Evolutionary conservation across 1,139 yeast species (phyloP).

Genomic region (Tardiomyces blankii): DNA sequence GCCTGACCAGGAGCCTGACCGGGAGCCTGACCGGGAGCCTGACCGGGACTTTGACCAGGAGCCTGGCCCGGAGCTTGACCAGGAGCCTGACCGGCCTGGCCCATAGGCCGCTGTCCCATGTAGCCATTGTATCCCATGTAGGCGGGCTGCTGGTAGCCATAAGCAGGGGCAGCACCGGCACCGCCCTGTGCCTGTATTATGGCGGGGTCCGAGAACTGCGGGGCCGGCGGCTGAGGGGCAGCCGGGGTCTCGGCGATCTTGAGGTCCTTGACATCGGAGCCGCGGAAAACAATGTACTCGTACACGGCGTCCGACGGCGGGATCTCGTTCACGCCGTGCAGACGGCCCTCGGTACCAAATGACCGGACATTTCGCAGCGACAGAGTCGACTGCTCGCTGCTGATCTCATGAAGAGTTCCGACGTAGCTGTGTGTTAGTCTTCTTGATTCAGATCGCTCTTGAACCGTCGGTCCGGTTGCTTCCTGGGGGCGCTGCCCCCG

Average conservation of each 20-base stretch:
- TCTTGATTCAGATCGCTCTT: no score
- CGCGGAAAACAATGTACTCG: conserved; percentile 78
- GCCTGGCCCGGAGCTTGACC: conserved; percentile 20
- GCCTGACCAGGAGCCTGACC: conserved; percentile 31
- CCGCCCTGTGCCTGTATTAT: conserved; percentile 14
- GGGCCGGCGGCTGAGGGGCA: conserved; percentile 16
- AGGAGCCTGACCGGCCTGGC: conserved; percentile 14
- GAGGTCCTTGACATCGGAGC: conserved; percentile 86
- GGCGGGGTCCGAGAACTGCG: conserved; percentile 23
- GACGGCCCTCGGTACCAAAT: conserved; percentile 89
- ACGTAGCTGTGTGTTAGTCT: conserved; percentile 44
- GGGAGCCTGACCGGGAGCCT: conserved; percentile 25
- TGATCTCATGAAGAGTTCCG: conserved; percentile 76
- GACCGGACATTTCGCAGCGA: conserved; percentile 74
- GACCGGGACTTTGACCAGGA: conserved; percentile 15
- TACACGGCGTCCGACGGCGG: conserved; percentile 64
- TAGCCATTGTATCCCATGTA: conserved; percentile 1
- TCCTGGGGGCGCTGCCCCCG: no score
- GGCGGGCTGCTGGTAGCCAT: conserved; percentile 6
- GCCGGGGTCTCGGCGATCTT: conserved; percentile 64
- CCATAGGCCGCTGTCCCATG: conserved; percentile 3
- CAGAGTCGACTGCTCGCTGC: conserved; percentile 86
- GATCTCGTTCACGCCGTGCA: conserved; percentile 60
- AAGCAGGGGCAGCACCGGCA: conserved; percentile 1
- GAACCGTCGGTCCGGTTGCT: no score